Base-by-base conservation (phyloP, 768 basidiomycete species). In the Chalciporus sphaerocephalus region DNA sequence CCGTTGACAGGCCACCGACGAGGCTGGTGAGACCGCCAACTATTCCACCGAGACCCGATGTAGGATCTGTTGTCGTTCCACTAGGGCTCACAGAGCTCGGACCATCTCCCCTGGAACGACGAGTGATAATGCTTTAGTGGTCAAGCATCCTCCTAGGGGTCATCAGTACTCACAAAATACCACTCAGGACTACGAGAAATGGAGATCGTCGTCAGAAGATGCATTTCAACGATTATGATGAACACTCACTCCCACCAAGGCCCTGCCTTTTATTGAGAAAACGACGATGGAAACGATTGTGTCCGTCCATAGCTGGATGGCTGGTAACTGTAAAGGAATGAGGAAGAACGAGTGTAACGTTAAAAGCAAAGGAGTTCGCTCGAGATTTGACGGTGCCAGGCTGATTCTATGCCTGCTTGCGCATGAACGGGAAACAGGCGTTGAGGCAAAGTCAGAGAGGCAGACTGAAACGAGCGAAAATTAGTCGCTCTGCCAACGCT, bases 171-270 rank as follows among this genome's bases (percentile, higher is more conserved):
- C 22, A 66, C 64, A 59, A 5, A 13, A 65, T n/a, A 44, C 46
- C 30, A 38, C 46, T 48, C 1, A 57, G 21, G 38, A 35, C 62
- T 60, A 22, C 12, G 27, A 25, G 30, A n/a, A 30, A 18, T 4
- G 12, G 20, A 36, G 21, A 47, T 36, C 30, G 7, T 27, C 11
- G 15, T 50, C 44, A 49, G 39, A 6, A 6, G 13, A 38, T 4
- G 12, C 21, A 11, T 8, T 33, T 18, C 32, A 0, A 25, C 11
- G 37, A 20, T 5, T 20, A 24, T 7, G n/a, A 13, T 15, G 51
- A 6, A 2, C 11, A 50, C 68, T 57, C 48, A 70, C 68, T 28
- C 47, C 52, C 57, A 13, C 46, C 36, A 34, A 66, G 53, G 48
- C 51, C 59, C 55, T 61, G 66, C 52, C 61, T 60, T 50, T 50